Percentiles rank a stretch among this genome's conserved stretches.
Conservation (phyloP, 176 grass and related monocot species). For the Avena sativa region DNA sequence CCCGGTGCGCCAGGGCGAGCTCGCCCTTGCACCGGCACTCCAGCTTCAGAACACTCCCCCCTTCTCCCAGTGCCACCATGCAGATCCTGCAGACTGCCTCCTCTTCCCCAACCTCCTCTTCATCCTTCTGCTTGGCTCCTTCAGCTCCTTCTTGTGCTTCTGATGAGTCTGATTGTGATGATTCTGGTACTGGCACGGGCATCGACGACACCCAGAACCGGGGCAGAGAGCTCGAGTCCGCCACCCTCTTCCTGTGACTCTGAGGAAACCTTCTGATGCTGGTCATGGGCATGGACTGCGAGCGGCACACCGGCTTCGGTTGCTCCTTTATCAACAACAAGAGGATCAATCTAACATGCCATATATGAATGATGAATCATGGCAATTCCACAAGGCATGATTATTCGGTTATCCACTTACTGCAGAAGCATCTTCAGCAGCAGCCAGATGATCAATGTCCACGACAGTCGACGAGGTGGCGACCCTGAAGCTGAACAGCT, state of each 20-base stretch:
- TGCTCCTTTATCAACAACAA: background rate
- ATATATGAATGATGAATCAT: background rate
- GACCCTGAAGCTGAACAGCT: conserved; percentile 50
- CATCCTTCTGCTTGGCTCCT: background rate
- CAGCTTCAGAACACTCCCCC: conserved; percentile 58
- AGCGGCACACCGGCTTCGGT: conserved; percentile 25
- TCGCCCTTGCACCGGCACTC: conserved; percentile 84
- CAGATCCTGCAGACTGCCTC: conserved; percentile 84
- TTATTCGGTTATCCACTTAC: background rate
- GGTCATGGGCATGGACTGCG: conserved; percentile 44
- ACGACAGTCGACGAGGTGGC: background rate
- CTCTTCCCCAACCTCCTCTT: conserved; percentile 49
- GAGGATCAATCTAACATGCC: background rate
- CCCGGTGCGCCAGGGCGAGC: conserved; percentile 63
- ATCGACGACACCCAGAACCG: background rate
- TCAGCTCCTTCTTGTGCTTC: background rate
- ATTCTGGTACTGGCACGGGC: background rate
- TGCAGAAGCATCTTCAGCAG: background rate
- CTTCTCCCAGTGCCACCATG: conserved; percentile 54
- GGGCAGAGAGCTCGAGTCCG: conserved; percentile 39
- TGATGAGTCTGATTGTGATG: background rate
- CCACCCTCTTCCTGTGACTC: conserved; percentile 27
- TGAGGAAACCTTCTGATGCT: conserved; percentile 26
- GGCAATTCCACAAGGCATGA: background rate
- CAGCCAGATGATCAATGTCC: background rate